These are phyloP conservation scores for Teratosphaeria gauchensis DNA, from an alignment of 2,329 filamentous ascomycete genomes.

Conservation along the genomic window DNA sequence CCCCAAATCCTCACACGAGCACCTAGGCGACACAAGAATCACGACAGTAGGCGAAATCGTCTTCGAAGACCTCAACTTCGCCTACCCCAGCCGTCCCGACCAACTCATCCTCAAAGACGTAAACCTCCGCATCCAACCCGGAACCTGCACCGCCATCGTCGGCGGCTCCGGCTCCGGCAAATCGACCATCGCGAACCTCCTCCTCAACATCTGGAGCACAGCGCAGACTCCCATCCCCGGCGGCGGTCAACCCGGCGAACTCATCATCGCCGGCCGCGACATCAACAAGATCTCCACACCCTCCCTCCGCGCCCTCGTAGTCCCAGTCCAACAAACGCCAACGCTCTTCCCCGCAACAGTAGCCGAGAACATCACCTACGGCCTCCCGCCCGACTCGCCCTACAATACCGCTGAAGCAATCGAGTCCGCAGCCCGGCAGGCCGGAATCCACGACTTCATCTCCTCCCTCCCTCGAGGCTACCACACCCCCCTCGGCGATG, in stretches of 20 bases:
- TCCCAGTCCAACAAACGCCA: slow-evolving; percentile 61
- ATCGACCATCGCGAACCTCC: slow-evolving; percentile 66
- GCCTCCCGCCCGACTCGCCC: slow-evolving; percentile 48
- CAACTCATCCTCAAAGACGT: slow-evolving; percentile 51
- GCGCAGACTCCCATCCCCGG: slow-evolving; percentile 40
- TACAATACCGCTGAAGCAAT: slow-evolving; percentile 40
- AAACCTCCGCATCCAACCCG: slow-evolving; percentile 53
- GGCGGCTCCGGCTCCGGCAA: slow-evolving; percentile 86
- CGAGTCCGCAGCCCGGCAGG: slow-evolving; percentile 40
- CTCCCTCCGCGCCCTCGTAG: slow-evolving; percentile 51
- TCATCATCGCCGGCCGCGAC: slow-evolving; percentile 52
- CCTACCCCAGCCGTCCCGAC: slow-evolving; percentile 53
- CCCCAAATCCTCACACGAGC: slow-evolving; percentile 49
- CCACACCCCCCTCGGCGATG: slow-evolving; percentile 65
- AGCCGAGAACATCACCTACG: slow-evolving; percentile 74
- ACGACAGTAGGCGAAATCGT: slow-evolving; percentile 43
- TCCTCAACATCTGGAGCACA: slow-evolving; percentile 68
- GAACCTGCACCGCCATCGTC: slow-evolving; percentile 66
- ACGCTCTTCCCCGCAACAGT: slow-evolving; percentile 71
- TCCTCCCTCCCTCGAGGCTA: slow-evolving; percentile 60
- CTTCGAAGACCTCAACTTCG: slow-evolving; percentile 58
- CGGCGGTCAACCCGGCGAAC: slow-evolving; percentile 24
- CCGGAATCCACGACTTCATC: slow-evolving; percentile 71
- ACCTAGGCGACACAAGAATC: slow-evolving; percentile 38
- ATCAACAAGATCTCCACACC: slow-evolving; percentile 50